Conservation (phyloP, 2,329 filamentous ascomycete genomes). For the Leptographium procerum region DNA sequence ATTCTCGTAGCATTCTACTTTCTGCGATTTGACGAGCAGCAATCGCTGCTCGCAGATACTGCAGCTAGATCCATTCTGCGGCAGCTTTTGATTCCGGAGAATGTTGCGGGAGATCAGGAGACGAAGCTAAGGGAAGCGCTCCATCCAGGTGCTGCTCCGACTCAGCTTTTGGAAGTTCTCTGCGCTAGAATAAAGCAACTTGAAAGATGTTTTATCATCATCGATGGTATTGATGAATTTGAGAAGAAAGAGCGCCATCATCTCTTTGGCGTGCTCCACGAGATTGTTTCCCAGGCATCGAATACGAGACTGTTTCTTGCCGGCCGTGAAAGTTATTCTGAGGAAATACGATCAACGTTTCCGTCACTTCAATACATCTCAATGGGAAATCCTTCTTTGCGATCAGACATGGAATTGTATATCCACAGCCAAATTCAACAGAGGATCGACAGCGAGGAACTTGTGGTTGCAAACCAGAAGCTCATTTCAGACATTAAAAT, state of each 20-base stretch:
- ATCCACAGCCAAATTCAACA: background rate
- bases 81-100: background rate
- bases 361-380: background rate
- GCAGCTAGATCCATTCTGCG: background rate
- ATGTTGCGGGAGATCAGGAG: background rate
- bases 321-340: background rate
- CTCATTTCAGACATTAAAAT: background rate
- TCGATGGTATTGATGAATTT: background rate
- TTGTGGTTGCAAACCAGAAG: background rate
- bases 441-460: background rate
- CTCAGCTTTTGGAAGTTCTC: background rate
- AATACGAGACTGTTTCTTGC: background rate
- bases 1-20: background rate
- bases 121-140: background rate
- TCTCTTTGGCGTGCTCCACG: background rate
- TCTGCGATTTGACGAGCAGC: background rate
- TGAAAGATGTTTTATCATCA: background rate
- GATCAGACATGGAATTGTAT: background rate
- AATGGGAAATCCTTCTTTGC: background rate
- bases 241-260: background rate
- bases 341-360: background rate
- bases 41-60: background rate
- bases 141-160: background rate
- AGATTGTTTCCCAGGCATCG: background rate
- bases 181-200: background rate